Conservation (phyloP, 108 stramenopile genomes). For the Fistulifera pelliculosa region DNA sequence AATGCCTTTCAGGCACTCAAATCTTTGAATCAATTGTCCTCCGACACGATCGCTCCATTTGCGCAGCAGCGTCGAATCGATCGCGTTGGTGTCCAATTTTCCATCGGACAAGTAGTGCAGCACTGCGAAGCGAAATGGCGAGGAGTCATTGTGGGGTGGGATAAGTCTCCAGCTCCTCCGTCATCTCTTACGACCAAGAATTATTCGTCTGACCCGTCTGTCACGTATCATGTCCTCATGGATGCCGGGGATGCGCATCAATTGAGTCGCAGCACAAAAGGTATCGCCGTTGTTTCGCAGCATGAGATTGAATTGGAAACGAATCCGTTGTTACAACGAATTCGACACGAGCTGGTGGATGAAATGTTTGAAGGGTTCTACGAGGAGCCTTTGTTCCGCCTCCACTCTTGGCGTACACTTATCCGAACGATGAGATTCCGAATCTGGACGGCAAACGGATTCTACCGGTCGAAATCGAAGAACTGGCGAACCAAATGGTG, state of each 20-base stretch:
- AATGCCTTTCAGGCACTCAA: constrained; percentile 64
- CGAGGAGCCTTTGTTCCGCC: constrained; percentile 42
- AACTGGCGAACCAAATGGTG: constrained; percentile 7
- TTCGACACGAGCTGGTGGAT: constrained; percentile 37
- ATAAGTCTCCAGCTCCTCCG: constrained; percentile 10
- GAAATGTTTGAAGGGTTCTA: constrained; percentile 51
- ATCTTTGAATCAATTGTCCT: constrained; percentile 57
- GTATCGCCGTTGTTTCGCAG: constrained; percentile 26
- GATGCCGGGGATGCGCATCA: constrained; percentile 59
- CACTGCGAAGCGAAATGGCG: constrained; percentile 59
- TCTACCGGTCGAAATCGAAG: constrained; percentile 1
- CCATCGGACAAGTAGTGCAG: constrained; percentile 66
- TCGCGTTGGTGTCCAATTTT: constrained; percentile 36
- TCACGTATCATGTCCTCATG: constrained; percentile 43
- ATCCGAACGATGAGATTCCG: constrained; percentile 42
- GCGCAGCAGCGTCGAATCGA: constrained; percentile 21
- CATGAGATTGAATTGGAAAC: constrained; percentile 41
- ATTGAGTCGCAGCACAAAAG: constrained; percentile 22
- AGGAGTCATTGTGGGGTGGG: constrained; percentile 68
- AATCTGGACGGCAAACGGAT: neutral
- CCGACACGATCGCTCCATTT: constrained; percentile 29
- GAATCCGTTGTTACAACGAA: constrained; percentile 45
- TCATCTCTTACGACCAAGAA: constrained; percentile 63
- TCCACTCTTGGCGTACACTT: constrained; percentile 42
- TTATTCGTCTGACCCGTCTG: constrained; percentile 21